These are phyloP conservation scores for Fusarium decemcellulare DNA, from an alignment of 2,329 filamentous ascomycete genomes.

Conservation along the genomic window DNA sequence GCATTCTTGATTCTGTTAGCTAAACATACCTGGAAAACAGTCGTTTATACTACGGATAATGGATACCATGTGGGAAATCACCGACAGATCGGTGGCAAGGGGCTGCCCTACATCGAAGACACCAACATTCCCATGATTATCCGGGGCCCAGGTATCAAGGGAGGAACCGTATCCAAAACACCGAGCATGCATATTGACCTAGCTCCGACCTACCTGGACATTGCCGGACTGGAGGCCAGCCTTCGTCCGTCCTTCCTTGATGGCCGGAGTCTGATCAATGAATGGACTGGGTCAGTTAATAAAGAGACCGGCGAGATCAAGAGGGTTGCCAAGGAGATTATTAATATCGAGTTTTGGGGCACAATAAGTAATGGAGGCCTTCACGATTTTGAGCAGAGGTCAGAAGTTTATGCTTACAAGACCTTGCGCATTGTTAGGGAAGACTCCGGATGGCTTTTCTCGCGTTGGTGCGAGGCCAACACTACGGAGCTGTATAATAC, in stretches of 20 bases:
- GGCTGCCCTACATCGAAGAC: conserved; percentile 65
- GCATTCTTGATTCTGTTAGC: no score
- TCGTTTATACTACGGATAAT: conserved; percentile 60
- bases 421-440: conserved; percentile 61
- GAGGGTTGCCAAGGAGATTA: conserved; percentile 23
- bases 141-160: conserved; percentile 62
- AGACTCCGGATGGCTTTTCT: conserved; percentile 67
- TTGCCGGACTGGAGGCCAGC: conserved; percentile 46
- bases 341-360: conserved; percentile 68
- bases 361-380: neutral
- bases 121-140: conserved; percentile 66
- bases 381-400: conserved; percentile 42
- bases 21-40: no score
- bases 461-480: conserved; percentile 65
- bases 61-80: conserved; percentile 68
- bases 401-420: conserved; percentile 67
- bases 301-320: neutral
- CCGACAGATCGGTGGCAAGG: conserved; percentile 65
- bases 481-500: conserved; percentile 65
- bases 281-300: conserved; percentile 37
- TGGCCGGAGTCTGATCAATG: conserved; percentile 26
- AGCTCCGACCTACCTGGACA: conserved; percentile 66
- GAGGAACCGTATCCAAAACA: conserved; percentile 52
- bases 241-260: conserved; percentile 47
- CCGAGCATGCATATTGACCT: conserved; percentile 68